These are phyloP conservation scores for Saururus chinensis DNA, from an alignment of 164 flowering plant species.

Conservation along the genomic window DNA sequence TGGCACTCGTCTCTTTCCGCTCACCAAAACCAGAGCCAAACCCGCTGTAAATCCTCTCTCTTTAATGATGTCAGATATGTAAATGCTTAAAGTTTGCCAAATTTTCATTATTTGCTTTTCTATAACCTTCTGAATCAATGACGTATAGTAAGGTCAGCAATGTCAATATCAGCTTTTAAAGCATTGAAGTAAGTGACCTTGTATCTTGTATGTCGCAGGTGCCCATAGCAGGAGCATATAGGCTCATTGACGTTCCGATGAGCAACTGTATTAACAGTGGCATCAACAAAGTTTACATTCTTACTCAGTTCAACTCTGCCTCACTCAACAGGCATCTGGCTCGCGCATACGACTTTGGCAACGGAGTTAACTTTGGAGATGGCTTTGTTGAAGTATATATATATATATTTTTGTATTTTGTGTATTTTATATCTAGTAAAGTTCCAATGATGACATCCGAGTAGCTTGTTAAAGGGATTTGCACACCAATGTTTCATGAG, in stretches of 20 bases:
- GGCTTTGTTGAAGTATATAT: conserved; percentile 92
- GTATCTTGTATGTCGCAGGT: conserved; percentile 31
- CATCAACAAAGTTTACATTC: conserved; percentile 82
- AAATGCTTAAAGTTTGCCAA: no score
- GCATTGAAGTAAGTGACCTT: no score
- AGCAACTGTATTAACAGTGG: conserved; percentile 99
- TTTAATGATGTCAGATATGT: no score
- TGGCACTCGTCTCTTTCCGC: conserved; percentile 95
- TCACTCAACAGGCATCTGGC: conserved; percentile 86
- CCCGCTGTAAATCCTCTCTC: conserved; percentile 57
- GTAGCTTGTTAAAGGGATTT: no score
- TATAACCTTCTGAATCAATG: no score
- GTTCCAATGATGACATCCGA: no score
- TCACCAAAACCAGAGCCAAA: conserved; percentile 84
- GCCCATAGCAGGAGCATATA: conserved; percentile 89
- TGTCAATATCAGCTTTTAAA: neutral
- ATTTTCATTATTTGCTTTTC: no score
- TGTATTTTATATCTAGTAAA: no score
- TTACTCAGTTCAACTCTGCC: conserved; percentile 93
- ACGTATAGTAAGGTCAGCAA: no score
- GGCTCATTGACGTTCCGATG: conserved; percentile 97
- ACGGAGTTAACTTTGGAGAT: conserved; percentile 73
- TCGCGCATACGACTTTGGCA: conserved; percentile 69
- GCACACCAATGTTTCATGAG: no score
- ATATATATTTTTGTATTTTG: neutral